Evolutionary conservation across 495 filamentous ascomycete species (phyloP).

Genomic region (Podospora comata): DNA sequence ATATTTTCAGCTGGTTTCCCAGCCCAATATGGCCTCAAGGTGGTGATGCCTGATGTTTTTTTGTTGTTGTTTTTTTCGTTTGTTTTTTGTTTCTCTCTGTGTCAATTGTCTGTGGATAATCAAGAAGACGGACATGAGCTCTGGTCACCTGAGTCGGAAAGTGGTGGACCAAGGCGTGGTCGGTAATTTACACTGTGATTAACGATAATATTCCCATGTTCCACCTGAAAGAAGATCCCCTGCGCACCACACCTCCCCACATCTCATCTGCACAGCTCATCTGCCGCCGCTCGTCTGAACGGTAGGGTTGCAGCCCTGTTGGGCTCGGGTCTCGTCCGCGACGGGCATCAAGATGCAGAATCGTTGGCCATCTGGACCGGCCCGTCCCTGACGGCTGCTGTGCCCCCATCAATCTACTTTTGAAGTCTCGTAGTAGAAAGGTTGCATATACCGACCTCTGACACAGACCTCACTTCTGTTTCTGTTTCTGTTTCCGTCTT

Average conservation of each 20-base stretch:
- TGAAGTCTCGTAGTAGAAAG: neutral
- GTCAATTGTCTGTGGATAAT: neutral
- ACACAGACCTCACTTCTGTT: conserved; percentile 31
- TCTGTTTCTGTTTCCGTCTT: conserved; percentile 19
- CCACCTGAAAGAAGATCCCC: neutral
- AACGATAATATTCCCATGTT: neutral
- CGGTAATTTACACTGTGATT: conserved; percentile 4
- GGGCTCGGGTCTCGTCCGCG: neutral
- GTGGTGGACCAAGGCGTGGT: neutral
- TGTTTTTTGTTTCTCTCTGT: neutral
- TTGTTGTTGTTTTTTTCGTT: neutral
- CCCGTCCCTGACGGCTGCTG: conserved; percentile 5
- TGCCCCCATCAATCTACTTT: neutral
- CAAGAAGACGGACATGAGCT: neutral
- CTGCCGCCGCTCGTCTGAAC: neutral
- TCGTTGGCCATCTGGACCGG: neutral
- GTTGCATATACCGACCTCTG: neutral
- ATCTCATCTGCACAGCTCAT: conserved; percentile 3
- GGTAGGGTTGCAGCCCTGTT: neutral
- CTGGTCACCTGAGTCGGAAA: neutral
- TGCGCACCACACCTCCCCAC: neutral
- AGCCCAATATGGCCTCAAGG: neutral
- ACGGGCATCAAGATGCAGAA: neutral
- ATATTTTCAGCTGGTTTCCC: neutral
- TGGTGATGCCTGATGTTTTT: neutral